These are phyloP conservation scores for Ophiostoma sp. DNA, from an alignment of 2,329 filamentous ascomycete genomes.

Conservation along the genomic window DNA sequence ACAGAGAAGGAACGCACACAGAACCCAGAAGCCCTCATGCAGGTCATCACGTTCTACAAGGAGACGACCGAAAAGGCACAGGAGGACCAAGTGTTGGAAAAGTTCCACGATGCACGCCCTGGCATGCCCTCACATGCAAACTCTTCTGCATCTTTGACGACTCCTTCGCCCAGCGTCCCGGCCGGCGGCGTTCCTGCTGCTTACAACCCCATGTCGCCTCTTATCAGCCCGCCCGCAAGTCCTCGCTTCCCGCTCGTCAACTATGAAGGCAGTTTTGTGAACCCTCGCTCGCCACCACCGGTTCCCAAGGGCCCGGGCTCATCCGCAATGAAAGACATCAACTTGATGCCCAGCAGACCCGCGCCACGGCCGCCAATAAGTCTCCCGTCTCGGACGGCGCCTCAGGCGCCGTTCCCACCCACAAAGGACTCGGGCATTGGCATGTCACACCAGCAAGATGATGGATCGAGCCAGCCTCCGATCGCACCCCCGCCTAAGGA, in stretches of 20 bases:
- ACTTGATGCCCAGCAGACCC: constrained; percentile 75
- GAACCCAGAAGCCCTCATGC: constrained; percentile 91
- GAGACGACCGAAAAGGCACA: constrained; percentile 79
- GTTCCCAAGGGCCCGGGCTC: constrained; percentile 62
- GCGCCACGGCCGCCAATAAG: constrained; percentile 82
- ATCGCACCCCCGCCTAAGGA: constrained; percentile 53
- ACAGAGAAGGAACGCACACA: constrained; percentile 94
- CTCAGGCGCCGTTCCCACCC: constrained; percentile 55
- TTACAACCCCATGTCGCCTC: constrained; percentile 59
- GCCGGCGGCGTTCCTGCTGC: constrained; percentile 52
- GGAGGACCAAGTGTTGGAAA: constrained; percentile 90
- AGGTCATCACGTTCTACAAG: constrained; percentile 96
- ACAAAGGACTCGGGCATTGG: constrained; percentile 64
- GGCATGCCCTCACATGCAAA: constrained; percentile 46
- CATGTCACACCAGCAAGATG: constrained; percentile 60
- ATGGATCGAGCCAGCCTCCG: constrained; percentile 43
- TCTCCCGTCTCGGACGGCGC: constrained; percentile 57
- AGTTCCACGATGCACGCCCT: constrained; percentile 84
- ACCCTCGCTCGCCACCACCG: constrained; percentile 88
- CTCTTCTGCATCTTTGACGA: constrained; percentile 47
- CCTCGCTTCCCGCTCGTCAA: constrained; percentile 83
- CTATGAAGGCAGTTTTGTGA: constrained; percentile 93
- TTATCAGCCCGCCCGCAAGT: constrained; percentile 77
- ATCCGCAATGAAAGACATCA: constrained; percentile 52
- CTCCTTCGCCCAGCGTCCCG: constrained; percentile 31